A percentile compares a stretch with the other conserved stretches of the same genome.
Evolutionary conservation across 768 basidiomycete genomes (phyloP).

Genomic region (Floccularia luteovirens): DNA sequence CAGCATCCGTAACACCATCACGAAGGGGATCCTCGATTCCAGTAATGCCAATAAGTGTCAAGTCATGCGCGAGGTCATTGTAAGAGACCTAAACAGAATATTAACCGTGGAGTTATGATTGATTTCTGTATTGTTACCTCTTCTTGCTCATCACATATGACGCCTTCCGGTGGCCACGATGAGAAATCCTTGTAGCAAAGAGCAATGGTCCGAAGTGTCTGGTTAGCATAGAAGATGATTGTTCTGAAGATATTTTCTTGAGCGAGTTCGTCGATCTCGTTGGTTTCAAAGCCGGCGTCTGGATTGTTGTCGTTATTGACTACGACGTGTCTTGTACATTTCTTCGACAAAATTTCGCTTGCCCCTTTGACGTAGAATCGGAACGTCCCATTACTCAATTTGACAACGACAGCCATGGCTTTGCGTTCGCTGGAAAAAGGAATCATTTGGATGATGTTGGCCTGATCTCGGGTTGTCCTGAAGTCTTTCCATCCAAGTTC

Average conservation of each 20-base stretch:
- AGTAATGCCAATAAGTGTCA: slow-evolving; percentile 84
- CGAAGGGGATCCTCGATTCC: slow-evolving; percentile 98
- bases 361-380: slow-evolving; percentile 90
- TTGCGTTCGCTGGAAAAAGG: slow-evolving; percentile 94
- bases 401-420: slow-evolving; percentile 88
- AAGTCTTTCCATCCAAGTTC: slow-evolving; percentile 74
- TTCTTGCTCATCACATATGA: slow-evolving; percentile 29
- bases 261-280: slow-evolving; percentile 55
- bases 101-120: slow-evolving; percentile 11
- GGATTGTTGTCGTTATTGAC: slow-evolving; percentile 33
- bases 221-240: slow-evolving; percentile 97
- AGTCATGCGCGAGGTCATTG: slow-evolving; percentile 55
- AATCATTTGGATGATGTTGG: slow-evolving; percentile 72
- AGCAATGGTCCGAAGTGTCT: slow-evolving; percentile 90
- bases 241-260: slow-evolving; percentile 84
- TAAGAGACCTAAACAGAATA: slow-evolving; percentile 47
- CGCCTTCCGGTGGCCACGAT: slow-evolving; percentile 70
- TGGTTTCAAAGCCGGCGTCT: slow-evolving; percentile 29
- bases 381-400: slow-evolving; percentile 39
- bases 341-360: slow-evolving; percentile 83
- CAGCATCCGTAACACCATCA: slow-evolving; percentile 82
- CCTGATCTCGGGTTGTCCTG: slow-evolving; percentile 52
- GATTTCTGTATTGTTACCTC: no score
- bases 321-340: slow-evolving; percentile 67
- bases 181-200: slow-evolving; percentile 87